A percentile compares a stretch with the other conserved stretches of the same genome.
Conservation (phyloP, 129 eudicot genomes). For the Saposhnikovia divaricata region DNA sequence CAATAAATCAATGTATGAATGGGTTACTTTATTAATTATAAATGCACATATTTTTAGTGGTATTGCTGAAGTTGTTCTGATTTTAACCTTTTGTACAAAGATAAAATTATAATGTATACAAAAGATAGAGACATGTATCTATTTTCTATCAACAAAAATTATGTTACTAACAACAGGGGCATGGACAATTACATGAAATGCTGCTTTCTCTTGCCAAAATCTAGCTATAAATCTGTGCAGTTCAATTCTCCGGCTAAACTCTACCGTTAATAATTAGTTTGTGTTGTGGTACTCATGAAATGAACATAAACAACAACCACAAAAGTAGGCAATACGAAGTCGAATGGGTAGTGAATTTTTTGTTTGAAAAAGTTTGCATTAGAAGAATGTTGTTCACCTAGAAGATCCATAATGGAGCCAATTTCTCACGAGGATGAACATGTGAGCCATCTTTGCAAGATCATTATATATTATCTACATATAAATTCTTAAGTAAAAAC, state of each 20-base stretch:
- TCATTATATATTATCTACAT: too few species aligned
- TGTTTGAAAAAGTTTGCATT: too few species aligned
- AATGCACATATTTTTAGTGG: not conserved
- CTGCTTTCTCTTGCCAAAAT: slow-evolving; percentile 13
- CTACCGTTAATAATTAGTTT: not conserved
- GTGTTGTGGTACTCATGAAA: not conserved
- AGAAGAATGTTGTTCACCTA: too few species aligned
- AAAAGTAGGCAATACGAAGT: too few species aligned
- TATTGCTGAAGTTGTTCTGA: not conserved
- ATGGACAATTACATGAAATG: not conserved
- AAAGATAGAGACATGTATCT: not conserved
- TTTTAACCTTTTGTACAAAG: not conserved
- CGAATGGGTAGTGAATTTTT: too few species aligned
- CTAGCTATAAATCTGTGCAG: slow-evolving; percentile 17
- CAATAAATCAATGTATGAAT: too few species aligned
- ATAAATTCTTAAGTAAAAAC: too few species aligned
- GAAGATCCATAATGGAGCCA: too few species aligned
- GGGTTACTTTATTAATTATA: too few species aligned
- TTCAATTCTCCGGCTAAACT: slow-evolving; percentile 17
- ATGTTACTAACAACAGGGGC: not conserved
- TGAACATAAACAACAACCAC: too few species aligned
- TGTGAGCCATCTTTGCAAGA: too few species aligned
- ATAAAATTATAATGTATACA: not conserved
- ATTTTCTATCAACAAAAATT: not conserved
- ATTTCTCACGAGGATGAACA: too few species aligned